phyloP scores from a whole-genome alignment of 2,329 filamentous ascomycete species.

The Fusarium anguioides region DNA sequence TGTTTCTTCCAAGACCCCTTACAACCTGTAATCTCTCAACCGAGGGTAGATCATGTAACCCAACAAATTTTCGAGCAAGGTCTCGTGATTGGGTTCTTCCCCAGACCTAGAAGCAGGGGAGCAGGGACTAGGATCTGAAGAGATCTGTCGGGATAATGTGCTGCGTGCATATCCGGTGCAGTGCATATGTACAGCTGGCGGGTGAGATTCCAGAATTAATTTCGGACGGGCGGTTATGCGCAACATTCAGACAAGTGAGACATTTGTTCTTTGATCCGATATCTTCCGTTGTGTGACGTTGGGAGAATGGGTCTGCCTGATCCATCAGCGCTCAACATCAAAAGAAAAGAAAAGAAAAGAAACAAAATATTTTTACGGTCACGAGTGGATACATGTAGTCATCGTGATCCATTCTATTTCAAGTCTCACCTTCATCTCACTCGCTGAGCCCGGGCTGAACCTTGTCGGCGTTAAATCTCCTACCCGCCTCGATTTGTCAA shows the following conservation, averaged over 20 bases:
- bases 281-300: slow-evolving; percentile 5
- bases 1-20: slow-evolving; percentile 4
- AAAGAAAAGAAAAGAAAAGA: slow-evolving; percentile 7
- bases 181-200: neutral
- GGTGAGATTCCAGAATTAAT: slow-evolving; percentile 8
- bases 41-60: slow-evolving; percentile 26
- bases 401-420: neutral
- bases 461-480: neutral
- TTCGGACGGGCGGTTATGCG: slow-evolving; percentile 26
- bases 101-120: slow-evolving; percentile 7
- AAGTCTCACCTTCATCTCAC: neutral
- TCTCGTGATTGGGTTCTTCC: slow-evolving; percentile 13
- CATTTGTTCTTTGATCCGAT: slow-evolving; percentile 12
- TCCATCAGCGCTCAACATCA: slow-evolving; percentile 14
- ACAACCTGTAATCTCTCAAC: neutral
- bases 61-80: neutral
- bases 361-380: neutral
- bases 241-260: slow-evolving; percentile 24
- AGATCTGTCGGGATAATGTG: slow-evolving; percentile 19
- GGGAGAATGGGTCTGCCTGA: neutral
- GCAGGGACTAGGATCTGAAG: slow-evolving; percentile 18
- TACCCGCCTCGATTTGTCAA: neutral
- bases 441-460: neutral
- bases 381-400: neutral
- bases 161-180: slow-evolving; percentile 17